Evolutionary conservation across 2,329 filamentous ascomycete genomes (phyloP), one percentile per base, ranked within the genome.

Genomic region (Plectosphaerella plurivora): DNA sequence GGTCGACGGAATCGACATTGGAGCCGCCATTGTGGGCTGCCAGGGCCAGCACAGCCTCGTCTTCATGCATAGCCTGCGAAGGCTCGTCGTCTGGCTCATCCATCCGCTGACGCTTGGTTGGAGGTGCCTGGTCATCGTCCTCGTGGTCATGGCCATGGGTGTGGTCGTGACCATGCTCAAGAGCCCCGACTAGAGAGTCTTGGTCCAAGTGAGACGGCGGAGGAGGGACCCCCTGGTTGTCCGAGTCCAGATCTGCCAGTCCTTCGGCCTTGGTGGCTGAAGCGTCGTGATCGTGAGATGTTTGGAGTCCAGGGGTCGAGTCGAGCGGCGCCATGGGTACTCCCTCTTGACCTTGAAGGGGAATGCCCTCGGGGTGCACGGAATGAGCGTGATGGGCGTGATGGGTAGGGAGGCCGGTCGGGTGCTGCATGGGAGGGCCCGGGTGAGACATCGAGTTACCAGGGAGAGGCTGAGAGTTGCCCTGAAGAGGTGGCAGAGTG

Each of bases 21-120:
- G 41, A 16, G 7, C 41, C 41, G n/a, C 41, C 41, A 59, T 69
- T 74, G 53, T 77, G 73, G 4, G 69, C 73, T 16, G 75, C 72
- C 42, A 80, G 60, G 8, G 73, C 75, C 55, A 80, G 56, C 12
- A 80, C 72, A 5, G 74, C 74, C 52, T 77, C 75, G 53, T 79
- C 76, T 25, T 77, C 74, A 14, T 77, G 60, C 1, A 65, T 57
- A 9, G 65, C 61, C 15, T 70, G 67, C 14, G 69, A 66, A 11
- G 62, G 57, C n/a, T 63, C 48, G 15, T 64, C 61, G 4, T 60
- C 63, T 62, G 69, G 10, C 75, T 69, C 56, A 78, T 79, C 61
- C 16, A 58, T 50, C 36, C 55, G 52, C 12, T 51, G 49, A 11
- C 57, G 48, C 45, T 58, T 58, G 11, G 55, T 50, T 16, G 45